Conservation (phyloP, 768 basidiomycete genomes). For the Pleurotus eryngii region DNA sequence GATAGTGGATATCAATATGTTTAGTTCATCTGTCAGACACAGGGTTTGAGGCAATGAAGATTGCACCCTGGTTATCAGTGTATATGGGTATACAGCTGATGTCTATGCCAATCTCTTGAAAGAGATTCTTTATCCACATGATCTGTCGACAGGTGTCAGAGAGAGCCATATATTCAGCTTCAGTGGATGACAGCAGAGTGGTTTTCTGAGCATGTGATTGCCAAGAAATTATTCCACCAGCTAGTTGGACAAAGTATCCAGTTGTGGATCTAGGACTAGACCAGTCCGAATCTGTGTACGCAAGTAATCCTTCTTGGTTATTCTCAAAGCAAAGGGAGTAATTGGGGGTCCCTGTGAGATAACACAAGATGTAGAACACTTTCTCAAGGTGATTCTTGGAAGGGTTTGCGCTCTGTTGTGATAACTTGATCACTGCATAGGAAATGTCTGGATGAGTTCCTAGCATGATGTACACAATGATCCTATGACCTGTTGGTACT, state of each 20-base stretch:
- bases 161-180: constrained; percentile 30
- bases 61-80: too few relatives aligned
- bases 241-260: constrained; percentile 25
- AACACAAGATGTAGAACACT: constrained; percentile 19
- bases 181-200: constrained; percentile 26
- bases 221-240: constrained; percentile 27
- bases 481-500: too few relatives aligned
- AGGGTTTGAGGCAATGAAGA: too few relatives aligned
- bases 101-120: too few relatives aligned
- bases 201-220: constrained; percentile 26
- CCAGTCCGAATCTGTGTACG: constrained; percentile 20
- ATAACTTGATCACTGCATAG: too few relatives aligned
- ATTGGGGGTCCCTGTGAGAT: constrained; percentile 22
- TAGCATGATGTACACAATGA: too few relatives aligned
- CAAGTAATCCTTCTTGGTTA: not conserved
- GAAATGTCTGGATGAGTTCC: too few relatives aligned
- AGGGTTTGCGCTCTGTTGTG: too few relatives aligned
- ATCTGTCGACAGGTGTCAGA: not conserved
- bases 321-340: constrained; percentile 13
- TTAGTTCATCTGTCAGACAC: too few relatives aligned
- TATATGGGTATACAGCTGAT: too few relatives aligned
- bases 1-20: too few relatives aligned
- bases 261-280: constrained; percentile 22
- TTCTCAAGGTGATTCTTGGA: constrained; percentile 21
- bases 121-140: too few relatives aligned